Conservation (phyloP, 2,329 filamentous ascomycete genomes). For the Thelonectria olida region DNA sequence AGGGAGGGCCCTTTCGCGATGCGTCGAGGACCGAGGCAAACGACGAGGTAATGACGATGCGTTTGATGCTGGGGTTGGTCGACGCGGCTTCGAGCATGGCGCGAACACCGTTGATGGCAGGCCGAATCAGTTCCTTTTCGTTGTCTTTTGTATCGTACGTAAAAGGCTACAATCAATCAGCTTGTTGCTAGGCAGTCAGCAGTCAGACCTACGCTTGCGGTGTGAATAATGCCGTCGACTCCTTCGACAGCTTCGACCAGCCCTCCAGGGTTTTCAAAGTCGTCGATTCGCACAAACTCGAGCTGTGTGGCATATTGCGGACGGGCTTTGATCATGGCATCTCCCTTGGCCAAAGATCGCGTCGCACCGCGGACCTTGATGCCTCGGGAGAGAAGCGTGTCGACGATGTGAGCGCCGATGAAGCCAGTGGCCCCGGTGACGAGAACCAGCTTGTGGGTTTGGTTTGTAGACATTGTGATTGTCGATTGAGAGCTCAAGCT, state of each 20-base stretch:
- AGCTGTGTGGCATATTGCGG: constrained; percentile 47
- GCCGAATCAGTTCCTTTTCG: constrained; percentile 54
- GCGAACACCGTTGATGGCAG: constrained; percentile 56
- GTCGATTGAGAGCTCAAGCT: not conserved
- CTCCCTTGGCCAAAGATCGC: constrained; percentile 41
- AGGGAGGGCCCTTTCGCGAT: constrained; percentile 55
- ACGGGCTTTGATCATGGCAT: constrained; percentile 48
- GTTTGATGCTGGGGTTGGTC: constrained; percentile 33
- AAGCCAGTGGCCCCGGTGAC: constrained; percentile 41
- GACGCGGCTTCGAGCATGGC: constrained; percentile 50
- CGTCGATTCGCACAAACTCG: constrained; percentile 53
- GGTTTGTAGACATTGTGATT: not conserved
- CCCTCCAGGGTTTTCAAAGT: constrained; percentile 50
- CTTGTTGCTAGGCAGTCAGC: too few relatives aligned
- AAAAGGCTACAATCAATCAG: too few relatives aligned
- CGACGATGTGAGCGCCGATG: constrained; percentile 48
- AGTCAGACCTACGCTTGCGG: constrained; percentile 55
- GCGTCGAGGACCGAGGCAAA: constrained; percentile 72
- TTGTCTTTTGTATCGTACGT: constrained; percentile 54
- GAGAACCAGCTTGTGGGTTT: constrained; percentile 24
- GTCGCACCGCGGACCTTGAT: constrained; percentile 44
- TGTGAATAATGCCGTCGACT: constrained; percentile 55
- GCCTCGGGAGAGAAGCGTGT: constrained; percentile 41
- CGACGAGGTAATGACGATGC: constrained; percentile 69
- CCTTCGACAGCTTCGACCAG: constrained; percentile 50